phyloP scores from a whole-genome alignment of 2,329 filamentous ascomycete genomes.

The Fusarium sp. region DNA sequence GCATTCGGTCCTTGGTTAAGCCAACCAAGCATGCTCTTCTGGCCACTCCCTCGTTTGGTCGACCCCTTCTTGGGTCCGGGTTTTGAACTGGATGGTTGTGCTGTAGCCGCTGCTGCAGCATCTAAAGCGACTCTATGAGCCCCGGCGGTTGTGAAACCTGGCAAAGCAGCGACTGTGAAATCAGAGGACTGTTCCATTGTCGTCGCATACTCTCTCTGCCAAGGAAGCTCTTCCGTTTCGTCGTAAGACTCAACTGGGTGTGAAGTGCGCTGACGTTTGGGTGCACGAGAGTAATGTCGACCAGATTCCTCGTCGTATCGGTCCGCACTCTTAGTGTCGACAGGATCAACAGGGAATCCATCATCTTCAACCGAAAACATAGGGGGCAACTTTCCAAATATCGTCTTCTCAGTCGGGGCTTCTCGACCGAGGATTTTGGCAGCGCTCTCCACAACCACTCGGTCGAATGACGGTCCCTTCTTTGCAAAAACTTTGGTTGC shows the following conservation, averaged over 20 bases:
- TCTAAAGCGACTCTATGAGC: slow-evolving; percentile 64
- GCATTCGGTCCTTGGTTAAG: slow-evolving; percentile 51
- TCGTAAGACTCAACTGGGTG: slow-evolving; percentile 35
- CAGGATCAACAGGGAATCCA: slow-evolving; percentile 76
- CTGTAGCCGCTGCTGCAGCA: slow-evolving; percentile 38
- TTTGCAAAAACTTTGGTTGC: slow-evolving; percentile 62
- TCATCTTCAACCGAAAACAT: slow-evolving; percentile 77
- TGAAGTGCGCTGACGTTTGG: slow-evolving; percentile 52
- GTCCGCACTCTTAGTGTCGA: slow-evolving; percentile 54
- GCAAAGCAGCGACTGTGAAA: slow-evolving; percentile 72
- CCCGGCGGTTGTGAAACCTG: slow-evolving; percentile 75
- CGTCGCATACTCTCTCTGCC: slow-evolving; percentile 66
- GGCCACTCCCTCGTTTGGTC: slow-evolving; percentile 56
- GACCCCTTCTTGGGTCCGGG: slow-evolving; percentile 47
- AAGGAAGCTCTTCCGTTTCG: slow-evolving; percentile 52
- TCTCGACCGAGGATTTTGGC: slow-evolving; percentile 79
- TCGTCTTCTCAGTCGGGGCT: slow-evolving; percentile 68
- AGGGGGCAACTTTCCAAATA: slow-evolving; percentile 67
- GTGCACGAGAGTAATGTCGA: slow-evolving; percentile 42
- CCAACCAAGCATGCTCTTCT: slow-evolving; percentile 61
- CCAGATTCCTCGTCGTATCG: slow-evolving; percentile 37
- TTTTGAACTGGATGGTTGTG: slow-evolving; percentile 39
- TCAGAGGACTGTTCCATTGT: slow-evolving; percentile 73
- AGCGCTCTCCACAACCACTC: slow-evolving; percentile 74
- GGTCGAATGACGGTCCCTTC: slow-evolving; percentile 79